phyloP scores from a whole-genome alignment of 257 asterid genomes.

The Solanum dulcamara region DNA sequence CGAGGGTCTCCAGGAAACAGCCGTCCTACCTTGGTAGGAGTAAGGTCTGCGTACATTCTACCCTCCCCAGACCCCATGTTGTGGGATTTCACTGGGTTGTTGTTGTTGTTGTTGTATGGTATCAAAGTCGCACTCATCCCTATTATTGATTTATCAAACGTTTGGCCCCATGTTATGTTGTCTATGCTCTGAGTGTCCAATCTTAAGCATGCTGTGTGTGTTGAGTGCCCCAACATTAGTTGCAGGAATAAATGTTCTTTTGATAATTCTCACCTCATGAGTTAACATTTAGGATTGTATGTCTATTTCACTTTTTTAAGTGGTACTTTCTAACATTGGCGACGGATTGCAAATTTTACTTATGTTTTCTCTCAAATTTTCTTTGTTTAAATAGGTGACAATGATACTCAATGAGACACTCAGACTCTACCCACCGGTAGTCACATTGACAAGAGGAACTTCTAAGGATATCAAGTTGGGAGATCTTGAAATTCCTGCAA shows the following conservation, averaged over 20 bases:
- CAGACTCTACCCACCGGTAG: constrained; percentile 54
- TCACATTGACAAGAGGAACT: constrained; percentile 29
- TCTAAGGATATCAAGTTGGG: constrained; percentile 33
- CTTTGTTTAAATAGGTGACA: constrained; percentile 22
- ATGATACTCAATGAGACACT: constrained; percentile 62
- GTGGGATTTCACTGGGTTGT: too few species aligned
- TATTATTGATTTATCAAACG: not conserved
- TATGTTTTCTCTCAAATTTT: not conserved
- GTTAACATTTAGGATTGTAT: not conserved
- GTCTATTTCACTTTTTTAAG: not conserved
- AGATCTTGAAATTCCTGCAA: constrained; percentile 39
- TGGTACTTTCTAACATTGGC: not conserved
- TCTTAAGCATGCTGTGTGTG: not conserved
- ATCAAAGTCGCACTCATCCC: not conserved
- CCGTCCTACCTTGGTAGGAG: too few species aligned
- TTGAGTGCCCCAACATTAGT: not conserved
- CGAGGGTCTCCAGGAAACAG: too few species aligned
- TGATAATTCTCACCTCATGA: not conserved
- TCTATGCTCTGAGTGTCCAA: not conserved
- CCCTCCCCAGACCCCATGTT: too few species aligned
- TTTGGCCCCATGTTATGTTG: not conserved
- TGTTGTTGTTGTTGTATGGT: not conserved
- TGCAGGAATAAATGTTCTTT: not conserved
- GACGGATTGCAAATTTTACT: not conserved
- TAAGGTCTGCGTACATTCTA: too few species aligned